These are phyloP conservation scores for Mycosphaerelloides madeirae DNA, from an alignment of 2,329 filamentous ascomycete genomes.

Conservation along the genomic window DNA sequence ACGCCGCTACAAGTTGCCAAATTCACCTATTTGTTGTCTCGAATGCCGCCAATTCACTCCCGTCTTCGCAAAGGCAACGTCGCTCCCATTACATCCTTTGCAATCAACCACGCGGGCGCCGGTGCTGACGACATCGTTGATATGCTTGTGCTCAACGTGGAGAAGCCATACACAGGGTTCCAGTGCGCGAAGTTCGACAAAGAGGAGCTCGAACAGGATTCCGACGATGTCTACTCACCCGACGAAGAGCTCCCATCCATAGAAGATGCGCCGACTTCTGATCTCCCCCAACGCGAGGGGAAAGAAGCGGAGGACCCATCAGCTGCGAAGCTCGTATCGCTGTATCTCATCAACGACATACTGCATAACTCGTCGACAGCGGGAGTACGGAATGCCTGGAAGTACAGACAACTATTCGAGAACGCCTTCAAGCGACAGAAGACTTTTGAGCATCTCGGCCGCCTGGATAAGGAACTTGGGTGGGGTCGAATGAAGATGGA, in stretches of 20 bases:
- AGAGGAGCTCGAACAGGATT: slow-evolving; percentile 36
- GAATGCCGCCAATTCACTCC: slow-evolving; percentile 70
- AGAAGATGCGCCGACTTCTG: slow-evolving; percentile 31
- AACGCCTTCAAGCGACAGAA: slow-evolving; percentile 61
- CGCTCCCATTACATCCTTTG: slow-evolving; percentile 79
- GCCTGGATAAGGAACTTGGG: slow-evolving; percentile 63
- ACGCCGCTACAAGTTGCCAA: slow-evolving; percentile 81
- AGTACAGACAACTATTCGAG: slow-evolving; percentile 78
- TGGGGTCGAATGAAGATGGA: slow-evolving; percentile 81
- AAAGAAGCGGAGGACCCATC: slow-evolving; percentile 60
- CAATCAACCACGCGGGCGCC: slow-evolving; percentile 76
- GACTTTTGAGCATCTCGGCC: slow-evolving; percentile 70
- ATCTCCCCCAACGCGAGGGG: slow-evolving; percentile 26
- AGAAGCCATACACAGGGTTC: slow-evolving; percentile 68
- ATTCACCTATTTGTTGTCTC: slow-evolving; percentile 75
- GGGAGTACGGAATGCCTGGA: slow-evolving; percentile 78
- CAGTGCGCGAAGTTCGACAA: slow-evolving; percentile 59
- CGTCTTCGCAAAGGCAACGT: slow-evolving; percentile 79
- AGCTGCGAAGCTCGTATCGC: slow-evolving; percentile 68
- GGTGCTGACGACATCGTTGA: slow-evolving; percentile 91
- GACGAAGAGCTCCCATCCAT: slow-evolving; percentile 32
- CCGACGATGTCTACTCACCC: slow-evolving; percentile 34
- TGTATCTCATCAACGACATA: slow-evolving; percentile 78
- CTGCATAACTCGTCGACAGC: slow-evolving; percentile 71
- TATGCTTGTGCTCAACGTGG: slow-evolving; percentile 76